These are phyloP conservation scores for Suhomyces bolitotheri DNA, from an alignment of 1,139 yeast genomes.

Conservation along the genomic window DNA sequence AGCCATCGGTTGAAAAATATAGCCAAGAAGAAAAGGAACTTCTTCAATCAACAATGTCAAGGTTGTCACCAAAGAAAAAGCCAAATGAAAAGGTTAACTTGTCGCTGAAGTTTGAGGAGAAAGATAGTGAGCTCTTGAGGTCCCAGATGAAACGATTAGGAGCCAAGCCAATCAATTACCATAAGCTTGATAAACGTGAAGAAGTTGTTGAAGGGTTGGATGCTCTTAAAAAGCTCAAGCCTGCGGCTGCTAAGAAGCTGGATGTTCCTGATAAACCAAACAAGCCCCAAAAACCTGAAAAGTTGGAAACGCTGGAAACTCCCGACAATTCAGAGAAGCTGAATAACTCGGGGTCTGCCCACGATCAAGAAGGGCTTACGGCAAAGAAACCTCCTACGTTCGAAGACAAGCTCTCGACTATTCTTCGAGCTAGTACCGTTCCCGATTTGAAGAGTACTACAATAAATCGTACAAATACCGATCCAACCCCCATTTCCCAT, in stretches of 20 bases:
- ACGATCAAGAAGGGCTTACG: too few species aligned
- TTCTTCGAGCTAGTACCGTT: slow-evolving; percentile 26
- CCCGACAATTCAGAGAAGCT: slow-evolving; percentile 10
- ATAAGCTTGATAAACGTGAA: slow-evolving; percentile 12
- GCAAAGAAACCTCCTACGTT: slow-evolving; percentile 13
- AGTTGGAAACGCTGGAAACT: neutral
- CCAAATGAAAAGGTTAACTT: slow-evolving; percentile 13
- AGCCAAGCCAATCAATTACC: slow-evolving; percentile 9
- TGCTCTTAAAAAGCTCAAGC: slow-evolving; percentile 20
- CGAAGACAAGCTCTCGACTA: slow-evolving; percentile 23
- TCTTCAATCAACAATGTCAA: slow-evolving; percentile 17
- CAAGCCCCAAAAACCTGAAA: slow-evolving; percentile 3
- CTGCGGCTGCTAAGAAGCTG: neutral
- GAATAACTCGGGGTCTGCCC: too few species aligned
- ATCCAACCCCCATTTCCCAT: slow-evolving; percentile 6
- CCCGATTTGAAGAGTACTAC: slow-evolving; percentile 18
- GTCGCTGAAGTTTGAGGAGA: slow-evolving; percentile 23
- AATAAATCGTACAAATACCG: slow-evolving; percentile 14
- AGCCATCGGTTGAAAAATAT: slow-evolving; percentile 18
- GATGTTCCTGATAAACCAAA: slow-evolving; percentile 10
- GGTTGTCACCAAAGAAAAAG: slow-evolving; percentile 15
- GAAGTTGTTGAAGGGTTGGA: slow-evolving; percentile 19
- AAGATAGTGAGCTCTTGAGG: slow-evolving; percentile 26
- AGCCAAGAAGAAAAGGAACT: slow-evolving; percentile 16
- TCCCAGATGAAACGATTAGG: slow-evolving; percentile 26